These are phyloP conservation scores for Coprinellus aureogranulatus DNA, from an alignment of 768 basidiomycete genomes.

Conservation along the genomic window DNA sequence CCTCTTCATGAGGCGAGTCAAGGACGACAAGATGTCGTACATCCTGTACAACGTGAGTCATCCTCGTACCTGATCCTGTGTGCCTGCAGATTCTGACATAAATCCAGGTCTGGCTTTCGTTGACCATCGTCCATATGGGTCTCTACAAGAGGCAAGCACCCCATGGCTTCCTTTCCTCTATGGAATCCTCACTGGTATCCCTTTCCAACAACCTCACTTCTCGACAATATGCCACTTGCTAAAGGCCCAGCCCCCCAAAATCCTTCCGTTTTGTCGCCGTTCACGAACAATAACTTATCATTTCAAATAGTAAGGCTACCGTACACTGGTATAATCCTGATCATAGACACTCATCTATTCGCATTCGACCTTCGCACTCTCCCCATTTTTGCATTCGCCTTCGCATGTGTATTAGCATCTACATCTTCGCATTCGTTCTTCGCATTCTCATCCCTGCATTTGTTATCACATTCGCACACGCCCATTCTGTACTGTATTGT, in stretches of 20 bases:
- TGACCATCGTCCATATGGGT: constrained; percentile 5
- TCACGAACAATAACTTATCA: background rate
- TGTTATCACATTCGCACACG: background rate
- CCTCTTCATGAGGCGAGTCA: constrained; percentile 4
- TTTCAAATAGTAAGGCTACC: background rate
- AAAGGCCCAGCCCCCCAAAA: background rate
- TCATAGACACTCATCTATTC: no score
- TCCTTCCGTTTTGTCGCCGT: background rate
- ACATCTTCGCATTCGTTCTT: background rate
- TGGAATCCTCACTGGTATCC: background rate
- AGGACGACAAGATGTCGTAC: constrained; percentile 14
- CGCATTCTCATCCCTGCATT: no score
- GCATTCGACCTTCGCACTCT: no score
- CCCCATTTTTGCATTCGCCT: no score
- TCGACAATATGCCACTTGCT: constrained; percentile 1
- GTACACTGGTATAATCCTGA: no score
- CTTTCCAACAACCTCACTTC: background rate
- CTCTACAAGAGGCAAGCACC: constrained; percentile 3
- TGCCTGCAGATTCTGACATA: background rate
- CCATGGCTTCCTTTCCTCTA: background rate
- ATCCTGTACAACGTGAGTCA: constrained; percentile 18
- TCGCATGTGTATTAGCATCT: background rate
- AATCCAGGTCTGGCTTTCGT: constrained; percentile 1
- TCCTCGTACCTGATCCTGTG: background rate
- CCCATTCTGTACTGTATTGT: no score